Percentiles rank a stretch among this genome's conserved stretches.
Evolutionary conservation across 805 yeast species (phyloP).

Genomic region (Wickerhamiella shivajii): DNA sequence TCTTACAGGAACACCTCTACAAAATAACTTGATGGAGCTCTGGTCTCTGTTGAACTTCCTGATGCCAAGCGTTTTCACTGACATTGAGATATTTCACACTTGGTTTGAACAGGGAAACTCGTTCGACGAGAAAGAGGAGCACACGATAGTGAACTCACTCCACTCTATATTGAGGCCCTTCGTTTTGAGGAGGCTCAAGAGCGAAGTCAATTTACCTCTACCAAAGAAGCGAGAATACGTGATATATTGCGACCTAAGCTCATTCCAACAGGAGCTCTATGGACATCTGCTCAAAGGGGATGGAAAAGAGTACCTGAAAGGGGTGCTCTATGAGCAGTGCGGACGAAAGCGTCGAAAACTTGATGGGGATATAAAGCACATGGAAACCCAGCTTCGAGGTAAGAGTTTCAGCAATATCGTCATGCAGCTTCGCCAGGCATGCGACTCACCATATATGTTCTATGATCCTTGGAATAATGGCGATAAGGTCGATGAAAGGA

Average conservation of each 20-base stretch:
- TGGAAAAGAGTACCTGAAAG: slow-evolving; percentile 22
- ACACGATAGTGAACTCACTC: slow-evolving; percentile 52
- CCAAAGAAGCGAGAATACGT: slow-evolving; percentile 88
- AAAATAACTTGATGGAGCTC: slow-evolving; percentile 75
- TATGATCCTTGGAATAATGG: slow-evolving; percentile 59
- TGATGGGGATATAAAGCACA: slow-evolving; percentile 14
- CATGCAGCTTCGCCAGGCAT: slow-evolving; percentile 75
- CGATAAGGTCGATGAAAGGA: slow-evolving; percentile 27
- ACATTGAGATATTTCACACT: slow-evolving; percentile 73
- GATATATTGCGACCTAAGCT: slow-evolving; percentile 54
- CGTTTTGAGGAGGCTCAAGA: slow-evolving; percentile 65
- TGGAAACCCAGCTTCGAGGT: slow-evolving; percentile 30
- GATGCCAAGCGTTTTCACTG: slow-evolving; percentile 85
- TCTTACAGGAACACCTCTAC: slow-evolving; percentile 93
- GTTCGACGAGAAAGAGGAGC: slow-evolving; percentile 44
- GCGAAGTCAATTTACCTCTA: slow-evolving; percentile 47
- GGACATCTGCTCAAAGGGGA: slow-evolving; percentile 30
- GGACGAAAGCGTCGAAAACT: slow-evolving; percentile 1
- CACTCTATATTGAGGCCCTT: slow-evolving; percentile 87
- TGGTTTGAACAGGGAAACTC: slow-evolving; percentile 68
- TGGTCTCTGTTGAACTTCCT: slow-evolving; percentile 89
- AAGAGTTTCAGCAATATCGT: slow-evolving; percentile 50
- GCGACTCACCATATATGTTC: slow-evolving; percentile 75
- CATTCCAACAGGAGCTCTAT: slow-evolving; percentile 51
- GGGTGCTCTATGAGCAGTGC: slow-evolving; percentile 17